Percentiles rank a stretch among this genome's conserved stretches.
Conservation (phyloP, 192 early-diverging fungal species). For the Diversispora eburnea region DNA sequence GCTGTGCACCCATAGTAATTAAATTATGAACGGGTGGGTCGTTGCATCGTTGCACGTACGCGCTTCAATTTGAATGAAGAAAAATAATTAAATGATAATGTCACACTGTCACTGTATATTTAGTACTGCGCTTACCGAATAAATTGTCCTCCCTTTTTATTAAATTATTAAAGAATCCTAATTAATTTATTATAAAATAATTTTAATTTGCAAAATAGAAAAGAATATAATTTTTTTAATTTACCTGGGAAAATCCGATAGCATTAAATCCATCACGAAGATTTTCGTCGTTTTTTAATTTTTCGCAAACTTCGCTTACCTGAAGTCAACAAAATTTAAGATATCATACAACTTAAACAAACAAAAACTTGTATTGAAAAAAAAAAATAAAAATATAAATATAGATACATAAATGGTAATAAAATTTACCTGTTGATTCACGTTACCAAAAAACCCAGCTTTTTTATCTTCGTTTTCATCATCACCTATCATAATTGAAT, state of each 20-base stretch:
- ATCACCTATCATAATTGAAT: conserved; percentile 68
- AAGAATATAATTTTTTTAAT: neutral
- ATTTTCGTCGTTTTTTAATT: conserved; percentile 54
- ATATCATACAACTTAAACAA: no score
- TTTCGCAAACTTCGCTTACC: conserved; percentile 73
- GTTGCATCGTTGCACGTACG: conserved; percentile 82
- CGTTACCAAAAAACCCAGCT: conserved; percentile 81
- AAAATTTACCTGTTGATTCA: conserved; percentile 66
- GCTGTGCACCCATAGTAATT: conserved; percentile 85
- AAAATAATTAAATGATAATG: neutral
- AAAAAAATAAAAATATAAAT: neutral
- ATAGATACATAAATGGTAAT: neutral
- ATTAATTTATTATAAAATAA: neutral
- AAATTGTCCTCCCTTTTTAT: conserved; percentile 40
- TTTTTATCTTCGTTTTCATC: conserved; percentile 67
- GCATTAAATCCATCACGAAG: conserved; percentile 80
- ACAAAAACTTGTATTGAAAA: neutral
- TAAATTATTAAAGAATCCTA: neutral
- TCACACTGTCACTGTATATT: neutral
- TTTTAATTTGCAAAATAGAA: neutral
- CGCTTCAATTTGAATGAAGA: conserved; percentile 40
- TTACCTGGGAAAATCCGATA: conserved; percentile 86
- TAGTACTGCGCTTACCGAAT: conserved; percentile 31
- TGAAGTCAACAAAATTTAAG: conserved; percentile 28
- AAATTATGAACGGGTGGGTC: conserved; percentile 66